Evolutionary conservation across 2,329 filamentous ascomycete species (phyloP), one percentile per base, ranked within the genome.

Genomic region (Pseudocercospora fijiensis): DNA sequence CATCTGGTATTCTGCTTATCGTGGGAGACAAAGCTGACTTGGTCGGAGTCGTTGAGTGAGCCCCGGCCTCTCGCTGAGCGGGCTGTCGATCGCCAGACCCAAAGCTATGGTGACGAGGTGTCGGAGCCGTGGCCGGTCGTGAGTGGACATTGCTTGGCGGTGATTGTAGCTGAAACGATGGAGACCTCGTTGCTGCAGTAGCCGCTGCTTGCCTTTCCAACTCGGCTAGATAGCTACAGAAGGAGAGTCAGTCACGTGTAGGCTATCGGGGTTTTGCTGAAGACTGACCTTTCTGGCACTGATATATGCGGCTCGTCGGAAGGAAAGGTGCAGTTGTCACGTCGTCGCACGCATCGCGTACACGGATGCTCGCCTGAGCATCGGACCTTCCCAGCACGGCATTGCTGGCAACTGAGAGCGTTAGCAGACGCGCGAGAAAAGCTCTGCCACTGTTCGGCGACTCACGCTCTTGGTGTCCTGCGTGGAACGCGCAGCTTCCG

Each of bases 331-430:
- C 80, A 81, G 0, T 73, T 65, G 18, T 79, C 70, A n/a, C 77
- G 78, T 22, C 79, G 75, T 65, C 79, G 80, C 47, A 70, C 76
- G 68, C 80, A 82, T n/a, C 74, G 75, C 53, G 78, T 76, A 69
- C 80, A 82, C 13, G 79, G 79, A 62, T 76, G 73, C 5, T 72
- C 69, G 11, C 79, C 80, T 20, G 78, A 78, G 67, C 79, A 81
- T 67, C 78, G 79, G 66, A 81, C 80, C 68, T 82, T 81, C 59
- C 80, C 79, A 57, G 76, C 75, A 26, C 80, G 78, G 65, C 80
- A 82, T 66, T 79, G 76, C 53, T 74, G 72, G 65, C 80, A 82
- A 45, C 80, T 81, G 61, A 47, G 10, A 20, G 30, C 8, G 22
- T 30, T 11, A 27, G 43, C 57, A 7, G 16, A 41, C 4, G 6